Evolutionary conservation across 2,329 filamentous ascomycete species (phyloP), one percentile per base, ranked within the genome.

Genomic region (Emmonsiellopsis sp.): DNA sequence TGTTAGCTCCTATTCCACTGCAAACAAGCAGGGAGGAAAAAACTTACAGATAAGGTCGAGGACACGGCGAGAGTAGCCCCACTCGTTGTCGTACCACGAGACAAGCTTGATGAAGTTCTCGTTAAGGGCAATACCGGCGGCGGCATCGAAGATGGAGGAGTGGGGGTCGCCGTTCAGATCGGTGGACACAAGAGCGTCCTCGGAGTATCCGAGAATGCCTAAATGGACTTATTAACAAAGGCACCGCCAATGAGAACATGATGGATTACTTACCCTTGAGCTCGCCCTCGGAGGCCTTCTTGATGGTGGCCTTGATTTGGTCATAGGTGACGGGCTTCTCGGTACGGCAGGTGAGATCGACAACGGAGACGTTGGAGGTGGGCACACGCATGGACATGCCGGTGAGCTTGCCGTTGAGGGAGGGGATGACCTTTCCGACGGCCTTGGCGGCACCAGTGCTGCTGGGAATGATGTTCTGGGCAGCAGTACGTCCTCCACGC

Each of bases 321-420:
- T 95, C 90, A 65, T 76, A 76, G 63, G 62, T 62, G 55, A 70
- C 91, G 67, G 76, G 77, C 86, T 96, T 97, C 84, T 95, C 88
- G 66, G 94, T 81, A 69, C 92, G 91, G 83, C 78, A 84, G 69
- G 93, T 98, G 73, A 98, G 79, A 78, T 98, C 93, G 71, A 98
- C 93, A 75, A 97, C 93, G 67, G 93, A 98, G 75, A 98, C 93
- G 82, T 98, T 97, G 82, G 89, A 77, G 65, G 93, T 97, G 65
- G 93, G 93, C 56, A 98, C 92, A 87, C 93, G 93, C 87, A 98
- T 93, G 70, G 93, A 83, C 93, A 98, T 97, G 80, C 93, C 93
- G 63, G 93, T 98, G 64, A 97, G 89, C 86, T 98, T 98, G 84
- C 93, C 93, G 80, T 97, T 97, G 65, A 98, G 85, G 66, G 83